Evolutionary conservation across 1,284 basidiomycete genomes (phyloP).

Genomic region (Cutaneotrichosporon sp.): DNA sequence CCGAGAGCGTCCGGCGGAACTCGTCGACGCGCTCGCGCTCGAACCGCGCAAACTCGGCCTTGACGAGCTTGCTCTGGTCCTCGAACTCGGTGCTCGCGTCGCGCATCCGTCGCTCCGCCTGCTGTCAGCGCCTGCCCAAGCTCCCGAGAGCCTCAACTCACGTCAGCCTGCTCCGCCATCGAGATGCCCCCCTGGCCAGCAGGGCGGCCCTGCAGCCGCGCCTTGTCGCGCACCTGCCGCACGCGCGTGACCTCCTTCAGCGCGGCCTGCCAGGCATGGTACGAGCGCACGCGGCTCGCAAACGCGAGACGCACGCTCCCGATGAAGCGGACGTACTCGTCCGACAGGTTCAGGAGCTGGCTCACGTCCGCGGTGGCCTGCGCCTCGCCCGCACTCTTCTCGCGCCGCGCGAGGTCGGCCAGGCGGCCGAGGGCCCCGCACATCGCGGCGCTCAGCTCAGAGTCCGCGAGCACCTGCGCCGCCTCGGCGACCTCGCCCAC

Average conservation of each 20-base stretch:
- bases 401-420: constrained; percentile 70
- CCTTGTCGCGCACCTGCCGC: constrained; percentile 76
- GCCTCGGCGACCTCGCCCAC: constrained; percentile 72
- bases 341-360: constrained; percentile 71
- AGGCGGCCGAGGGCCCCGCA: constrained; percentile 67
- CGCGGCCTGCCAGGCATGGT: constrained; percentile 73
- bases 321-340: constrained; percentile 91
- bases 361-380: constrained; percentile 78
- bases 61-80: constrained; percentile 79
- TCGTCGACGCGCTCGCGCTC: constrained; percentile 84
- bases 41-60: constrained; percentile 88
- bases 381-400: constrained; percentile 67
- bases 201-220: constrained; percentile 69
- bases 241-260: constrained; percentile 74
- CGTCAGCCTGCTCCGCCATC: constrained; percentile 76
- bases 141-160: constrained; percentile 47
- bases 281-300: constrained; percentile 76
- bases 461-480: constrained; percentile 66
- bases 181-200: constrained; percentile 47
- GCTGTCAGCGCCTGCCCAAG: constrained; percentile 16
- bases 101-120: constrained; percentile 80
- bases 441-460: constrained; percentile 73
- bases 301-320: constrained; percentile 77
- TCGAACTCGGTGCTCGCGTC: constrained; percentile 87
- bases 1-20: constrained; percentile 47